phyloP scores from a whole-genome alignment of 768 basidiomycete species.

The Boletellus emodensis region DNA sequence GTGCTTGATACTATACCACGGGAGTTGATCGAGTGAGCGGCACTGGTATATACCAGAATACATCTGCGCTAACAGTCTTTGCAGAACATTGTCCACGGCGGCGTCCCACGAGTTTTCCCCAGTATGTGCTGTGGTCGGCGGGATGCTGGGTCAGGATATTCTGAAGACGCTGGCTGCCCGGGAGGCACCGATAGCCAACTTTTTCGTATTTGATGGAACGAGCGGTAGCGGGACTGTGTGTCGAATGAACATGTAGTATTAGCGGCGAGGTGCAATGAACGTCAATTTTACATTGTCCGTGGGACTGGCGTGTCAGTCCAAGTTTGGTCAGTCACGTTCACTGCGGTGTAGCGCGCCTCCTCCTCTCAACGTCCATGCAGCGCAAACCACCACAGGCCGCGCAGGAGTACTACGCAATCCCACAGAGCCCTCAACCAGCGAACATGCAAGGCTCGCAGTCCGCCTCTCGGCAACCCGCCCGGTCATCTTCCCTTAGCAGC shows the following conservation, averaged over 20 bases:
- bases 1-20: constrained; percentile 53
- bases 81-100: constrained; percentile 66
- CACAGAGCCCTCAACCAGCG: constrained; percentile 52
- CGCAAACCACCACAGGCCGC: constrained; percentile 42
- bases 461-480: constrained; percentile 22
- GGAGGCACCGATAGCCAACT: constrained; percentile 91
- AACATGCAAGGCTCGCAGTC: constrained; percentile 28
- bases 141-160: constrained; percentile 92
- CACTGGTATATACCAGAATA: background rate
- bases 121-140: constrained; percentile 91
- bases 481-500: constrained; percentile 27
- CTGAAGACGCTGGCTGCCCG: constrained; percentile 86
- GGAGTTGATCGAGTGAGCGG: constrained; percentile 56
- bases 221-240: constrained; percentile 72
- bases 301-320: constrained; percentile 12
- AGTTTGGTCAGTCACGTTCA: constrained; percentile 27
- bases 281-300: constrained; percentile 1
- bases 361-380: constrained; percentile 30
- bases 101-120: constrained; percentile 86
- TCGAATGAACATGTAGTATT: constrained; percentile 43
- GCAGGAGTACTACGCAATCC: constrained; percentile 63
- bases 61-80: constrained; percentile 9
- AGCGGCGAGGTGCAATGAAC: background rate
- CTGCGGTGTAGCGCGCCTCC: constrained; percentile 6
- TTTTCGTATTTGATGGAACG: constrained; percentile 83